phyloP scores from a whole-genome alignment of 129 eudicot species.

The Cynara cardunculus region DNA sequence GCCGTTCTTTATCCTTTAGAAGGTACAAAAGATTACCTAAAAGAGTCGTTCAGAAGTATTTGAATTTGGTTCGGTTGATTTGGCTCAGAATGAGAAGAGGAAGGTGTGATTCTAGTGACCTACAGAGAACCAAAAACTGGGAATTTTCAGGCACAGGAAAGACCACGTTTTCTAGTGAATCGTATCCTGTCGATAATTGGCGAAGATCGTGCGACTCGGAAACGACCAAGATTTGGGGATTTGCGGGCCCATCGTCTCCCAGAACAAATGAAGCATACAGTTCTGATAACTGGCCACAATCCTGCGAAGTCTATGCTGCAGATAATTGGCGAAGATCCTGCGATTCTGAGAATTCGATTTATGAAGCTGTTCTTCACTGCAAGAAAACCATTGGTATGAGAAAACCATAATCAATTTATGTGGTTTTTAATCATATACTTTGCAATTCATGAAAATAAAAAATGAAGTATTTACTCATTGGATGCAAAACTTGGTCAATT shows the following conservation, averaged over 20 bases:
- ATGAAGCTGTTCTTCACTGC: constrained; percentile 94
- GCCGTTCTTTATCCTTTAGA: constrained; percentile 46
- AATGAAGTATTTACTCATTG: not conserved
- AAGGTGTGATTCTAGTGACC: constrained; percentile 25
- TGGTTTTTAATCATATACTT: not conserved
- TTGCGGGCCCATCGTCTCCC: constrained; percentile 1
- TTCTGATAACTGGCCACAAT: not conserved
- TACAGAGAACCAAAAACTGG: constrained; percentile 22
- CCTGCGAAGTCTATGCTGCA: constrained; percentile 37
- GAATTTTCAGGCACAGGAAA: constrained; percentile 25
- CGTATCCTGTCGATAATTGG: constrained; percentile 56
- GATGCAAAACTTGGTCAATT: not conserved
- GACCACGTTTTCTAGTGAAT: constrained; percentile 35
- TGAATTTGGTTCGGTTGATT: constrained; percentile 48
- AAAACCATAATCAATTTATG: not conserved
- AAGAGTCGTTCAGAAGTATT: constrained; percentile 48
- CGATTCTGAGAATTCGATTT: constrained; percentile 88
- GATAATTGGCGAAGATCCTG: constrained; percentile 70
- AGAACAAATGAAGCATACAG: not conserved
- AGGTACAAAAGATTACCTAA: constrained; percentile 52
- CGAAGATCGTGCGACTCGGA: constrained; percentile 72
- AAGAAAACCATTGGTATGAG: constrained; percentile 68
- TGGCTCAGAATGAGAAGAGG: constrained; percentile 42
- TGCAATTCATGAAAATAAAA: not conserved
- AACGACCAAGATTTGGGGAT: constrained; percentile 13